Base-by-base conservation (phyloP, 768 basidiomycete species). In the Suillus bovinus region DNA sequence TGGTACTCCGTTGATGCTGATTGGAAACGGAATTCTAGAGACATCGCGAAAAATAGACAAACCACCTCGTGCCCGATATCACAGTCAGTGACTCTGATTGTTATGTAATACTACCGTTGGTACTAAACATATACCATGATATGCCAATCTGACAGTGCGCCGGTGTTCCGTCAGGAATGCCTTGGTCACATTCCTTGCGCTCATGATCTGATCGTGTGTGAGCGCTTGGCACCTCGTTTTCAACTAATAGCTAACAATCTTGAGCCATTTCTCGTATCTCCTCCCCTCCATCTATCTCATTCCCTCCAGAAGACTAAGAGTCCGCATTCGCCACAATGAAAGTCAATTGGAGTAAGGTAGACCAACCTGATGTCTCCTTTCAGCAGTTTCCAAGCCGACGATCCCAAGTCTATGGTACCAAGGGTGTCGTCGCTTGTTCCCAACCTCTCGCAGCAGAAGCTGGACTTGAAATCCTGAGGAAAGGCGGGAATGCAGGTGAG, bases 401-500 rank as follows among this genome's bases (percentile, higher is more conserved):
- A 67, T 95, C 94, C 9, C 90, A 93, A 27, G 87, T 94, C 22
- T 93, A 91, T 76, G 88, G 90, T 8, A 90, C 86, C 2, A 95
- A 94, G 72, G 93, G 96, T 8, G 78, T 96, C 38, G 91, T 98
- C 5, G 86, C 94, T 9, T 90, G 89, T 33, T 91, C 92, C 29
- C 97, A 99, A 71, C 94, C 97, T 54, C 81, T 94, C 42, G 97
- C 97, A 1, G 88, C 89, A 17, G 90, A 92, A 71, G 96, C 93
- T 20, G 97, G 96, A 0, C 75, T 99, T 34, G 94, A 97, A 76
- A 91, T 99, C 66, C 79, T 99, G 29, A 82, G 88, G 59, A 90
- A 89, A 74, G 97, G 97, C 14, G 97, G 97, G 58, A 99, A 99
- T 78, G 96, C 96, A 68, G 96, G 93, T 92, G 70, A 53, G 80